Evolutionary conservation across 1,284 basidiomycete genomes (phyloP).

Genomic region (Pascua sp.): DNA sequence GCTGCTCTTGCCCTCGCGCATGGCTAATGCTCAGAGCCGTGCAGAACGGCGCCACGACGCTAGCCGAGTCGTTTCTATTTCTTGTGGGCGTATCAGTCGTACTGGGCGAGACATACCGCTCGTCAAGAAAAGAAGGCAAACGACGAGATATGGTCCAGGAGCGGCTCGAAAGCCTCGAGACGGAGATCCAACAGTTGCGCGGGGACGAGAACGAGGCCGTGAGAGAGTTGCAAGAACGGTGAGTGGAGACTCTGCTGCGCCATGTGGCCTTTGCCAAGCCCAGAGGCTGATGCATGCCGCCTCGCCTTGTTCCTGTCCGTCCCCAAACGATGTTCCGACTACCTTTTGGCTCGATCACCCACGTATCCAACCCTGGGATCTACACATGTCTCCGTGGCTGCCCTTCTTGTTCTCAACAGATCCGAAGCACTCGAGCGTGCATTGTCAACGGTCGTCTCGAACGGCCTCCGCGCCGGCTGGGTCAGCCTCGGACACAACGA

Average conservation of each 20-base stretch:
- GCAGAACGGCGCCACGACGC: constrained; percentile 77
- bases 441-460: constrained; percentile 66
- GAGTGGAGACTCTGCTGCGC: constrained; percentile 6
- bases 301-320: too few species aligned
- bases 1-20: not conserved
- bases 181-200: constrained; percentile 49
- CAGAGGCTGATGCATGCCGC: too few species aligned
- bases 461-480: constrained; percentile 67
- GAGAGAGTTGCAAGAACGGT: constrained; percentile 31
- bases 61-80: constrained; percentile 85
- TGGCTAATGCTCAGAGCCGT: constrained; percentile 61
- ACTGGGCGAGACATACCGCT: constrained; percentile 72
- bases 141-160: constrained; percentile 73
- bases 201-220: constrained; percentile 19
- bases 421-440: constrained; percentile 59
- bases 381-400: not conserved
- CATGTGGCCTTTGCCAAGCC: too few species aligned
- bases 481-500: constrained; percentile 34
- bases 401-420: constrained; percentile 24
- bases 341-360: too few species aligned
- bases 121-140: constrained; percentile 67
- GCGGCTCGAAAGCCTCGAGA: constrained; percentile 56
- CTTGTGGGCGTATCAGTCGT: constrained; percentile 71
- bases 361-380: not conserved
- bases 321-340: too few species aligned